phyloP scores from a whole-genome alignment of 257 asterid species.

The Eustoma russellianum region DNA sequence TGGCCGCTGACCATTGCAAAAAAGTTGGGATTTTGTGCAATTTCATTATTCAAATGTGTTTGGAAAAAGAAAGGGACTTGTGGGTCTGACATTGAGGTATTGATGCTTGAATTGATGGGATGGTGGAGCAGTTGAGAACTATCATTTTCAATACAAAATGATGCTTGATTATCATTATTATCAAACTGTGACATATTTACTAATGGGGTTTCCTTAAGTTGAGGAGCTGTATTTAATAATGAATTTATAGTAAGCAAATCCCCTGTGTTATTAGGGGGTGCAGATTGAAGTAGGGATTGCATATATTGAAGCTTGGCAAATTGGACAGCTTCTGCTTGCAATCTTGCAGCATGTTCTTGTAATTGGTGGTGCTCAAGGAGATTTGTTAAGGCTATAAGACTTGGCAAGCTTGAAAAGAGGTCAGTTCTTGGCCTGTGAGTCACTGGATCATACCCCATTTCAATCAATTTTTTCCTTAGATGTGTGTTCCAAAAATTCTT shows the following conservation, averaged over 20 bases:
- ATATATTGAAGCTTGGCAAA: slow-evolving; percentile 43
- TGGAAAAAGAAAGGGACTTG: slow-evolving; percentile 38
- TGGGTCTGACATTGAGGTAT: slow-evolving; percentile 27
- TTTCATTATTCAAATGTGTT: slow-evolving; percentile 13
- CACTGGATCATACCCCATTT: slow-evolving; percentile 90
- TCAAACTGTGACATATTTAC: slow-evolving; percentile 16
- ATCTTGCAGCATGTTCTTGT: slow-evolving; percentile 49
- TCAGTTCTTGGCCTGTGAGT: slow-evolving; percentile 79
- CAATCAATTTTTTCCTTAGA: slow-evolving; percentile 70
- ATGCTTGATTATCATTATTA: slow-evolving; percentile 13
- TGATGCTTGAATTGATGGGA: slow-evolving; percentile 10
- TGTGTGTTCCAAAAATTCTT: slow-evolving; percentile 93
- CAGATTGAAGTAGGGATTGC: slow-evolving; percentile 36
- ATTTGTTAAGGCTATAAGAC: slow-evolving; percentile 62
- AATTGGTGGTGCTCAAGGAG: slow-evolving; percentile 52
- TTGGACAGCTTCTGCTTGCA: slow-evolving; percentile 32
- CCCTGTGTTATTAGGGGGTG: slow-evolving; percentile 5
- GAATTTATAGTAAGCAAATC: slow-evolving; percentile 10
- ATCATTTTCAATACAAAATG: slow-evolving; percentile 24
- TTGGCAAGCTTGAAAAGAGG: slow-evolving; percentile 58
- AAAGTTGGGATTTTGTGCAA: background rate
- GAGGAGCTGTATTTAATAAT: background rate
- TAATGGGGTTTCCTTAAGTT: slow-evolving; percentile 5
- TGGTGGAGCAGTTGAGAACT: slow-evolving; percentile 34
- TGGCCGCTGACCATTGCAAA: slow-evolving; percentile 5